Base-by-base conservation (phyloP, 345 rosid genomes). In the Hibiscus tridactylites region DNA sequence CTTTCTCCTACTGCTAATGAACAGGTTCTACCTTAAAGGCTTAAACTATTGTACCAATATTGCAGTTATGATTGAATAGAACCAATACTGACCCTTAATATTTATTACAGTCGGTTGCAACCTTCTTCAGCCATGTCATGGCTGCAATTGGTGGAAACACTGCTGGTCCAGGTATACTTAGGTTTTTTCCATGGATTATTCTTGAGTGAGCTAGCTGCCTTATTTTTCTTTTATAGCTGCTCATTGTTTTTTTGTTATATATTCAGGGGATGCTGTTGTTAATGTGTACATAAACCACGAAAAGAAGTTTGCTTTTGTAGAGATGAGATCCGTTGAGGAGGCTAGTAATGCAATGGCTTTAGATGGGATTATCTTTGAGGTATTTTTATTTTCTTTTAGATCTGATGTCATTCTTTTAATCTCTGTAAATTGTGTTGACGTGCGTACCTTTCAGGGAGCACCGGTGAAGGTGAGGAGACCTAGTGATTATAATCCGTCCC, bases 301-400 rank as follows among this genome's bases (percentile, higher is more conserved):
- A 81, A 96, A 96, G 96, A 96, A 96, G 82, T 96, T 96, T 37
- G 99, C 99, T 63, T 96, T 96, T 81, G 99, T 96, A 72, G 99
- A 96, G 85, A 96, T 92, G 99, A 91, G 99, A 82, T 96, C 99
- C 58, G 99, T 96, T 67, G 99, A 96, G 85, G 99, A 96, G 91
- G 99, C 99, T 59, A 96, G 99, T 79, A 96, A 96, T 79, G 99
- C 98, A 49, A 96, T 96, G 99, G 96, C 99, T 74, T 79, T 96
- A 78, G 99, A 96, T 79, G 96, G 99, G 68, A 92, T 96, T 61
- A 92, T 91, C 52, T 85, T 96, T 78, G 97, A 92, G 98, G 99
- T 96, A 73, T 29, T 62, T 64, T 72, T 8, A 61, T 31, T 15
- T 65, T 59, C 19, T 46, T 17, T 60, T 61, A 26, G 12, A 33